Percentiles rank a stretch among this genome's conserved stretches.
Evolutionary conservation across 352 stramenopile genomes (phyloP).

Genomic region (Phytopythium chamaehyphon): DNA sequence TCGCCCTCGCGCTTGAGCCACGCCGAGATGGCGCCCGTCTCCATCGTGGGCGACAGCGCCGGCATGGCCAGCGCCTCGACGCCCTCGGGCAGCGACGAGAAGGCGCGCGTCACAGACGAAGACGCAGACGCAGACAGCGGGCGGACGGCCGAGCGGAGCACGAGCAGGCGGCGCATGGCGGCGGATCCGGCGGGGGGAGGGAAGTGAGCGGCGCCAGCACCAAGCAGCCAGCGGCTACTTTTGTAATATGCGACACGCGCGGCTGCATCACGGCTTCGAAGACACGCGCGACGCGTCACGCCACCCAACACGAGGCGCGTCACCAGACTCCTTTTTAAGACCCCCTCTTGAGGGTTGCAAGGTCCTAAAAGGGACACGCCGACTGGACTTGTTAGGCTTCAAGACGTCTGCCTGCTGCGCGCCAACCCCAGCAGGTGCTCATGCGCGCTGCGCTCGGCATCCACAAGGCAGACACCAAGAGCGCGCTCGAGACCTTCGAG

Average conservation of each 20-base stretch:
- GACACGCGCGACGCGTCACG: too few species aligned
- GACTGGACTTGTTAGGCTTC: constrained; percentile 99
- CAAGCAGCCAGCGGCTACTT: too few species aligned
- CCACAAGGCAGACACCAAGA: constrained; percentile 94
- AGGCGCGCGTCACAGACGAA: constrained; percentile 23
- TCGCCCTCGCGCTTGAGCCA: constrained; percentile 94
- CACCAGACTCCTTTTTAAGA: too few species aligned
- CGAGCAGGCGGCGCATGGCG: constrained; percentile 33
- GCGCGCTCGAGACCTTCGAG: constrained; percentile 97
- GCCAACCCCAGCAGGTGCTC: constrained; percentile 98
- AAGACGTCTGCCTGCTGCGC: constrained; percentile 98
- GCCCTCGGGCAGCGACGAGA: constrained; percentile 66
- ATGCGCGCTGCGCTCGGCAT: constrained; percentile 98
- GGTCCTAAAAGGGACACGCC: too few species aligned
- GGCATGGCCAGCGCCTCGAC: constrained; percentile 89
- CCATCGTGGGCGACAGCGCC: constrained; percentile 97
- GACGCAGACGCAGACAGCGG: constrained; percentile 8
- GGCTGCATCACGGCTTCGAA: too few species aligned
- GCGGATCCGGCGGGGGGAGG: background rate
- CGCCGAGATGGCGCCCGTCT: constrained; percentile 89
- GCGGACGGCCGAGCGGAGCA: constrained; percentile 22
- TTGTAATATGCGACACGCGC: too few species aligned
- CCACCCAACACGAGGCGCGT: too few species aligned
- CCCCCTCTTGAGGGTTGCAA: too few species aligned
- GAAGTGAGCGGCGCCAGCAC: too few species aligned